phyloP scores from a whole-genome alignment of 352 stramenopile genomes.

The Globisporangium echinulatum region DNA sequence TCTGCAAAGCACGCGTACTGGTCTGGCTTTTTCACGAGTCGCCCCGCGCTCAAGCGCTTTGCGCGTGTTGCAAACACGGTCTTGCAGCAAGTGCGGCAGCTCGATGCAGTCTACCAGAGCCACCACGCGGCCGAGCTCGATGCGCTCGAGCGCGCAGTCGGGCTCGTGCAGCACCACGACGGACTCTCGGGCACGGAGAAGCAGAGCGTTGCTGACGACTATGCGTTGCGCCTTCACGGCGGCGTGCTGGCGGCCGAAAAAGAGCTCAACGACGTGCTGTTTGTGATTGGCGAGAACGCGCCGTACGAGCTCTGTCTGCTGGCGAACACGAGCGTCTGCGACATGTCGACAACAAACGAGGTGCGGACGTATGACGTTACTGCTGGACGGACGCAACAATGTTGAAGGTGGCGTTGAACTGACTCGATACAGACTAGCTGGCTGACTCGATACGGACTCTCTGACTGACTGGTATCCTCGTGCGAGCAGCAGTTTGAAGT shows the following conservation, averaged over 20 bases:
- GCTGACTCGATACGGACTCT: neutral
- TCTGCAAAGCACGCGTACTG: slow-evolving; percentile 93
- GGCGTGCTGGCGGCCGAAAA: slow-evolving; percentile 64
- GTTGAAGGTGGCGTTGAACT: neutral
- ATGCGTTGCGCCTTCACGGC: slow-evolving; percentile 87
- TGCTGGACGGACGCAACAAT: too few species aligned
- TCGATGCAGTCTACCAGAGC: slow-evolving; percentile 78
- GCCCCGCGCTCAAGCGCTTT: slow-evolving; percentile 90
- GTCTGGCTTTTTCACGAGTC: slow-evolving; percentile 95
- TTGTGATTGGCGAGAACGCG: slow-evolving; percentile 65
- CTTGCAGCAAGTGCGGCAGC: slow-evolving; percentile 87
- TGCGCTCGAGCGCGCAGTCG: slow-evolving; percentile 84
- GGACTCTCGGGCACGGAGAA: slow-evolving; percentile 94
- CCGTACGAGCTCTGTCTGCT: slow-evolving; percentile 62
- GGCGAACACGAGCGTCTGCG: slow-evolving; percentile 90
- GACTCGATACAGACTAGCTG: neutral
- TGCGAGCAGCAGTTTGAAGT: slow-evolving; percentile 48
- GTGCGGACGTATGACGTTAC: slow-evolving; percentile 7
- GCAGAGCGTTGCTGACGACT: slow-evolving; percentile 94
- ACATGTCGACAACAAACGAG: slow-evolving; percentile 56
- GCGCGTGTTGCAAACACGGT: slow-evolving; percentile 86
- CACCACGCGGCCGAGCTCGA: slow-evolving; percentile 41
- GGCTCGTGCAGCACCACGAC: slow-evolving; percentile 96
- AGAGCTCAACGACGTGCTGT: slow-evolving; percentile 68
- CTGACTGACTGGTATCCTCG: neutral